Percentiles rank a stretch among this genome's conserved stretches.
Conservation (phyloP, 192 early-diverging fungal genomes). For the Podila clonocystis region DNA sequence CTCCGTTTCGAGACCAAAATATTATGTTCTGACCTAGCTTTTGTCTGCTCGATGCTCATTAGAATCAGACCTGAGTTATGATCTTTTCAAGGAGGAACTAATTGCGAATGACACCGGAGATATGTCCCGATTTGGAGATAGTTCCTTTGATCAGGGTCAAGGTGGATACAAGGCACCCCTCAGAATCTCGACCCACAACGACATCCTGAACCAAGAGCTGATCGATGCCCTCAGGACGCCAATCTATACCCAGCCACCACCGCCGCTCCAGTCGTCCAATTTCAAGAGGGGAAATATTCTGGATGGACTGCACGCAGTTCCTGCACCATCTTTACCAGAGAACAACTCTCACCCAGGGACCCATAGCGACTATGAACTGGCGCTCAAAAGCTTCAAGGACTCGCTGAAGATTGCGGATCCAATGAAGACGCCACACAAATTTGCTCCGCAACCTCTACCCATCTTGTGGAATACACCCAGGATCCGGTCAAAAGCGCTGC, state of each 20-base stretch:
- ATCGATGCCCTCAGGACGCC: constrained; percentile 26
- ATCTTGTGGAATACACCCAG: constrained; percentile 49
- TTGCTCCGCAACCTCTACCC: constrained; percentile 47
- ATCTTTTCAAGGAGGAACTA: constrained; percentile 49
- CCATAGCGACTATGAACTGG: constrained; percentile 17
- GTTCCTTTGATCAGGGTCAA: background rate
- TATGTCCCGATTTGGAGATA: constrained; percentile 20
- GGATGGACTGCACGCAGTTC: constrained; percentile 23
- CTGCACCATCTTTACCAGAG: background rate
- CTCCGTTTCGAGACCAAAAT: no score
- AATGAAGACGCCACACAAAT: constrained; percentile 47
- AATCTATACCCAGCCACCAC: constrained; percentile 18
- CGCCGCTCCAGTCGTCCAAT: constrained; percentile 15
- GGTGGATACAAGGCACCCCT: background rate
- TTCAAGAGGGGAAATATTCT: constrained; percentile 16
- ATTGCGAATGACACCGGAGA: constrained; percentile 29
- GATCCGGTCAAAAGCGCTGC: constrained; percentile 29
- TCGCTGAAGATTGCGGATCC: constrained; percentile 50
- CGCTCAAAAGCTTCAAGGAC: constrained; percentile 35
- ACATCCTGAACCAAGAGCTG: constrained; percentile 42
- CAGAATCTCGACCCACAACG: constrained; percentile 9
- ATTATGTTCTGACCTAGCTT: background rate
- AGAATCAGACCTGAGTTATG: constrained; percentile 48
- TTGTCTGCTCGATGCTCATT: constrained; percentile 4
- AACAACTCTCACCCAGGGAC: background rate